These are phyloP conservation scores for Sideroxylon spinosum DNA, from an alignment of 179 eudicot species.

Conservation along the genomic window DNA sequence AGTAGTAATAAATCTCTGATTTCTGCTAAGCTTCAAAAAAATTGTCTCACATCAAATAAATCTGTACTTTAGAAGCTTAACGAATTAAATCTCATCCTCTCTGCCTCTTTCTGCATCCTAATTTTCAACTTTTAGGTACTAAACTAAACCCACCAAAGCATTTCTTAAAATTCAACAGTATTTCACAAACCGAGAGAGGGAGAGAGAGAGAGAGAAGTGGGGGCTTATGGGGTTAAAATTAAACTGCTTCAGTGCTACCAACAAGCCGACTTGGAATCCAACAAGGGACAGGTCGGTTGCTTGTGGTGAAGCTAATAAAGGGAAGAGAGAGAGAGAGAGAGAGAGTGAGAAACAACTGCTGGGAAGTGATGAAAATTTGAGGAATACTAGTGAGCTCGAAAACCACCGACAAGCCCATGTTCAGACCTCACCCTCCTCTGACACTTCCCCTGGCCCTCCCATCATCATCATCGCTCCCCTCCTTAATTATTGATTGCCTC, in stretches of 20 bases:
- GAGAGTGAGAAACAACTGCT: slow-evolving; percentile 18
- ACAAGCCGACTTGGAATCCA: slow-evolving; percentile 23
- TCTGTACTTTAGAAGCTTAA: no score
- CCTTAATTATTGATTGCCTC: no score
- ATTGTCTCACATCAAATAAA: no score
- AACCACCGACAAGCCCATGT: neutral
- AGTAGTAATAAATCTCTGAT: neutral
- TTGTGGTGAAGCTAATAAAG: slow-evolving; percentile 40
- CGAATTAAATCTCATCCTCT: no score
- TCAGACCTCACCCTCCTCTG: neutral
- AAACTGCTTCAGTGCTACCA: slow-evolving; percentile 39
- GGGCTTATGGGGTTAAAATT: neutral
- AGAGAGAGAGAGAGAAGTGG: neutral
- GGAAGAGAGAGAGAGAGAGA: slow-evolving; percentile 7
- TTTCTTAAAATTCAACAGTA: no score
- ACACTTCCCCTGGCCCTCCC: neutral
- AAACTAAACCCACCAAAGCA: neutral
- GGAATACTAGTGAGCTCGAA: no score
- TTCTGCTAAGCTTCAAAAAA: no score
- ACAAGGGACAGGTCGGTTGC: slow-evolving; percentile 63
- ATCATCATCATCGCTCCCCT: neutral
- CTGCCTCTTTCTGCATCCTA: no score
- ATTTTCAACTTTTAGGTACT: no score
- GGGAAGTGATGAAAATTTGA: no score
- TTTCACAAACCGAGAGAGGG: no score